A percentile compares a stretch with the other conserved stretches of the same genome.
phyloP scores from a whole-genome alignment of 306 rosid species.

The Glycine latifolia region DNA sequence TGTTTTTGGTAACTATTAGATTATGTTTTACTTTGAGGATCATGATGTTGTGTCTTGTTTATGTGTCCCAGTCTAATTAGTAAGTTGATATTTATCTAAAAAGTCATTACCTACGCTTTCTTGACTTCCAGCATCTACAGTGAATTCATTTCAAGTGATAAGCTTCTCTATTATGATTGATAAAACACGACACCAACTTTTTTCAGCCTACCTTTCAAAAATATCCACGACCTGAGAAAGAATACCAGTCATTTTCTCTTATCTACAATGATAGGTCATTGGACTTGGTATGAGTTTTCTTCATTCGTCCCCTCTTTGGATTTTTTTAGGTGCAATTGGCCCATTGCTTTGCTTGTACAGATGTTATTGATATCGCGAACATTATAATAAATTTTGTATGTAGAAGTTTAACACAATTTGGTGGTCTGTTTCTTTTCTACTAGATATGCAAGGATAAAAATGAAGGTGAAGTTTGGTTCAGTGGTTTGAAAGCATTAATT shows the following conservation, averaged over 20 bases:
- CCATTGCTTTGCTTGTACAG: conserved; percentile 36
- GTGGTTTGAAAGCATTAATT: conserved; percentile 95
- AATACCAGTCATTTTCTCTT: conserved; percentile 96
- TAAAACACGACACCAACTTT: conserved; percentile 40
- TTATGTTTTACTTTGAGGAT: too few relatives aligned
- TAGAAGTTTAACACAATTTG: conserved; percentile 43
- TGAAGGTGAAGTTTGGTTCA: conserved; percentile 99
- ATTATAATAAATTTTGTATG: conserved; percentile 25
- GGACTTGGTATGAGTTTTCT: conserved; percentile 73
- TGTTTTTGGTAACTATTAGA: too few relatives aligned
- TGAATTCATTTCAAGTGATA: conserved; percentile 38
- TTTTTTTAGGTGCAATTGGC: conserved; percentile 26
- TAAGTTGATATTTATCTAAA: too few relatives aligned
- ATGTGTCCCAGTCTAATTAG: too few relatives aligned
- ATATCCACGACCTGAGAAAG: conserved; percentile 99
- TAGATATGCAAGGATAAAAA: conserved; percentile 99
- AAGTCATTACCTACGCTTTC: conserved; percentile 22
- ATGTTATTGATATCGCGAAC: conserved; percentile 35
- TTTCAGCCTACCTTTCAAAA: conserved; percentile 98
- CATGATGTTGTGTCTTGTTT: too few relatives aligned
- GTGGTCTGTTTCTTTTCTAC: conserved; percentile 51
- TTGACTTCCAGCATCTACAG: conserved; percentile 42
- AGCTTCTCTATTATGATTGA: conserved; percentile 56
- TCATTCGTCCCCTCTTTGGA: conserved; percentile 34
- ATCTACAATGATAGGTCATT: conserved; percentile 94